A percentile compares a stretch with the other conserved stretches of the same genome.
phyloP scores from a whole-genome alignment of 1,284 basidiomycete species.

The Violaceomyces palustris region DNA sequence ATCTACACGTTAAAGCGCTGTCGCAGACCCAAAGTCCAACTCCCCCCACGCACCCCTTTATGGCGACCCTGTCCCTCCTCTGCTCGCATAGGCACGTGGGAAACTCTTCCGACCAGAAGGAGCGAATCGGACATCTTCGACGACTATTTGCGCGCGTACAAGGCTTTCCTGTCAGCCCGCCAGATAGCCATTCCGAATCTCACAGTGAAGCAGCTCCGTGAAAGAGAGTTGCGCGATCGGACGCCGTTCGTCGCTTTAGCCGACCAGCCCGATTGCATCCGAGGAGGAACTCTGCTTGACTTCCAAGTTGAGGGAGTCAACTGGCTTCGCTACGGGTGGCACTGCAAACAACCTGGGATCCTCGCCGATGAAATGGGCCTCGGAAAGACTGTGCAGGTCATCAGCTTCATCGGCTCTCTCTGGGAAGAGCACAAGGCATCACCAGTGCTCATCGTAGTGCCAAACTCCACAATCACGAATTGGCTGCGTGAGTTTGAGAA shows the following conservation, averaged over 20 bases:
- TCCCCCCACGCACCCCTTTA: constrained; percentile 1
- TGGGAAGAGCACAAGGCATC: constrained; percentile 57
- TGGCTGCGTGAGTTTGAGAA: constrained; percentile 77
- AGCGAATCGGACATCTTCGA: constrained; percentile 60
- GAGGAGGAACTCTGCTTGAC: constrained; percentile 53
- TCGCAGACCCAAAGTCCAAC: too few species aligned
- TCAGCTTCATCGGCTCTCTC: constrained; percentile 77
- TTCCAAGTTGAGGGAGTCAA: constrained; percentile 80
- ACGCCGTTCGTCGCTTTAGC: constrained; percentile 50
- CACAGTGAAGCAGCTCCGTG: constrained; percentile 27
- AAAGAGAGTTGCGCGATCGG: constrained; percentile 25
- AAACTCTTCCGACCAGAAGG: constrained; percentile 67
- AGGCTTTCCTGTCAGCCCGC: constrained; percentile 64
- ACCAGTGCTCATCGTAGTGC: constrained; percentile 84
- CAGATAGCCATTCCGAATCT: constrained; percentile 62
- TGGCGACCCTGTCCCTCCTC: constrained; percentile 54
- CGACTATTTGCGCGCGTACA: constrained; percentile 66
- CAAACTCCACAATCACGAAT: constrained; percentile 86
- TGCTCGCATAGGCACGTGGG: too few species aligned
- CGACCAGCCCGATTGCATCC: constrained; percentile 55
- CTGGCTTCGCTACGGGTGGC: constrained; percentile 62
- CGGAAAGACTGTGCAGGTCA: constrained; percentile 91
- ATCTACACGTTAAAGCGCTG: neutral
- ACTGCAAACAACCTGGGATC: constrained; percentile 76
- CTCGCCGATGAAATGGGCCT: constrained; percentile 92